Evolutionary conservation across 2,329 filamentous ascomycete genomes (phyloP), one percentile per base, ranked within the genome.

Genomic region (Bimuria novae-zelandiae): DNA sequence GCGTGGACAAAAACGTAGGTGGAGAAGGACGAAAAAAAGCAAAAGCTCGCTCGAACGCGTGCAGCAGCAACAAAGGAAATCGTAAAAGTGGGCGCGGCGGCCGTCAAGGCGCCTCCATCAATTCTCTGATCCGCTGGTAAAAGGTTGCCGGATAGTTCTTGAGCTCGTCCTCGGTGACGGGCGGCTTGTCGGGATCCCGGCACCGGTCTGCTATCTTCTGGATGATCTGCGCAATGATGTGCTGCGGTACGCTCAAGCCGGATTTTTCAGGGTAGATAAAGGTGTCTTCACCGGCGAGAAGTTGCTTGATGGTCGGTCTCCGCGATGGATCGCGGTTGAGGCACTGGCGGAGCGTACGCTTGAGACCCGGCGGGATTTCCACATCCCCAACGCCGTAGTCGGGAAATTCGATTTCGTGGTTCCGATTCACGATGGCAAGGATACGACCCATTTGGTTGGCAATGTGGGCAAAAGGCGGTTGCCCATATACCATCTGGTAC

Each of bases 401-500:
- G 0, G 88, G 88, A 65, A 87, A 94, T 51, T 90, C 84, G 66
- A 95, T 90, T 5, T 76, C 72, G 71, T 92, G 85, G 51, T 86
- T 82, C 74, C 85, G 89, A 72, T 93, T 90, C 61, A 92, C 89
- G 68, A 95, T 94, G 54, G 90, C 89, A 73, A 91, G 87, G 71
- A 95, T 94, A 19, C 91, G 87, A 32, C 89, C 86, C 78, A 96
- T 90, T 67, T 88, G 90, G 74, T 93, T 94, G 53, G 85, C 80
- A 62, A 99, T 95, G 70, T 97, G 92, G 12, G 88, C 92, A 68
- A 99, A 99, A 0, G 94, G 94, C 3, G 91, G 89, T n/a, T 88
- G 83, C n/a, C 94, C 94, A 70, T 99, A 99, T 0, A 93, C 90
- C 89, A 99, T 95, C 71, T 97, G 93, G 76, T 96, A 99, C 12